Evolutionary conservation across 805 yeast genomes (phyloP).

Genomic region (Metschnikowia similis): DNA sequence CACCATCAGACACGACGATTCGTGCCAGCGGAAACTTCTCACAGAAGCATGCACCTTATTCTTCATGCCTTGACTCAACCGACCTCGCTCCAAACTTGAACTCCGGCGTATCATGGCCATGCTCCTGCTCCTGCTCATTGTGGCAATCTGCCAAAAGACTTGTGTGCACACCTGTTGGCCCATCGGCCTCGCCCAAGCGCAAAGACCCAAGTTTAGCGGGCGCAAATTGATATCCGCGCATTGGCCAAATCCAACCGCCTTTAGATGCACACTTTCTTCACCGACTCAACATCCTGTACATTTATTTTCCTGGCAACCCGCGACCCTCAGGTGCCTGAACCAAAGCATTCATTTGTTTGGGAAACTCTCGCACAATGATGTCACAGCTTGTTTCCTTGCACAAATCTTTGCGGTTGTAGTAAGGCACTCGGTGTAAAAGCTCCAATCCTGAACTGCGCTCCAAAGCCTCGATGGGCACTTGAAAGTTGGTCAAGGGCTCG

Average conservation of each 20-base stretch:
- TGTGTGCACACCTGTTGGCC: constrained; percentile 3
- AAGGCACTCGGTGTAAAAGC: constrained; percentile 66
- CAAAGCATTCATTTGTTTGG: constrained; percentile 34
- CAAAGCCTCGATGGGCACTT: constrained; percentile 85
- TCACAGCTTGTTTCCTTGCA: constrained; percentile 81
- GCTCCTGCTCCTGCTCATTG: neutral
- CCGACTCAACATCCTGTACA: too few species aligned
- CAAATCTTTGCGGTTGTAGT: constrained; percentile 51
- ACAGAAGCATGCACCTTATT: too few species aligned
- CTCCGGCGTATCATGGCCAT: too few species aligned
- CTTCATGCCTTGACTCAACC: too few species aligned
- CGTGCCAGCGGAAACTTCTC: too few species aligned
- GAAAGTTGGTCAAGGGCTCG: constrained; percentile 67
- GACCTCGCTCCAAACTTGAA: too few species aligned
- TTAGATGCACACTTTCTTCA: too few species aligned
- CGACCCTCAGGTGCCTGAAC: neutral
- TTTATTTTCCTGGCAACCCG: constrained; percentile 2
- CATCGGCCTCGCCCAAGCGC: neutral
- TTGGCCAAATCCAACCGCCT: neutral
- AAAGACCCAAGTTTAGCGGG: neutral
- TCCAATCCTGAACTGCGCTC: constrained; percentile 86
- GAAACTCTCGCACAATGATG: constrained; percentile 77
- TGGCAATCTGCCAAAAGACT: neutral
- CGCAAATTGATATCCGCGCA: neutral
- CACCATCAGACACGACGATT: too few species aligned